phyloP scores from a whole-genome alignment of 2,329 filamentous ascomycete species.

The Beauveria pseudobassiana region DNA sequence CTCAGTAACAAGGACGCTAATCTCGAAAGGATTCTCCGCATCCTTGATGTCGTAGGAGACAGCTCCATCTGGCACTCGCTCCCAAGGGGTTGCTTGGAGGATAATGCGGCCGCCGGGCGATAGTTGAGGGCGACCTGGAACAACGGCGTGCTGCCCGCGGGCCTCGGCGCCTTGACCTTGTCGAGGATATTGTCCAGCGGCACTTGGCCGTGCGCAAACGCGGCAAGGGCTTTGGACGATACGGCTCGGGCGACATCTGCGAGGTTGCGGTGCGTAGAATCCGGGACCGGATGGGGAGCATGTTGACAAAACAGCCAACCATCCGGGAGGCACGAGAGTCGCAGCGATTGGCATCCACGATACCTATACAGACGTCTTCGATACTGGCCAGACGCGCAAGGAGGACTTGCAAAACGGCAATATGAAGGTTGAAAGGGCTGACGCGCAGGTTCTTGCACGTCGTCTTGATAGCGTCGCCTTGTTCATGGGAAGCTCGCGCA shows the following conservation, averaged over 20 bases:
- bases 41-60: not conserved
- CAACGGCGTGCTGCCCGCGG: conserved; percentile 32
- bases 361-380: conserved; percentile 38
- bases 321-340: conserved; percentile 25
- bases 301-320: conserved; percentile 41
- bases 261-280: conserved; percentile 1
- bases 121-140: conserved; percentile 39
- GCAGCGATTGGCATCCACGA: conserved; percentile 37
- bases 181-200: conserved; percentile 43
- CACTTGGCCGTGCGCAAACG: conserved; percentile 33
- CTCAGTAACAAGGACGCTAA: not conserved
- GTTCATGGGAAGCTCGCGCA: not conserved
- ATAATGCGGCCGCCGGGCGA: conserved; percentile 9
- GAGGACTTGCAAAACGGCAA: conserved; percentile 32
- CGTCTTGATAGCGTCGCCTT: conserved; percentile 16
- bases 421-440: conserved; percentile 37
- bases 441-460: conserved; percentile 10
- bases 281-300: conserved; percentile 37
- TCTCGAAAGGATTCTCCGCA: not conserved
- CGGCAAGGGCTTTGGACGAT: conserved; percentile 23
- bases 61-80: not conserved
- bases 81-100: not conserved
- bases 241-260: conserved; percentile 10
- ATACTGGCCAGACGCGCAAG: conserved; percentile 26
- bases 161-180: conserved; percentile 32